Evolutionary conservation across 768 basidiomycete genomes (phyloP).

Genomic region (Boletus rufocinnamomeus): DNA sequence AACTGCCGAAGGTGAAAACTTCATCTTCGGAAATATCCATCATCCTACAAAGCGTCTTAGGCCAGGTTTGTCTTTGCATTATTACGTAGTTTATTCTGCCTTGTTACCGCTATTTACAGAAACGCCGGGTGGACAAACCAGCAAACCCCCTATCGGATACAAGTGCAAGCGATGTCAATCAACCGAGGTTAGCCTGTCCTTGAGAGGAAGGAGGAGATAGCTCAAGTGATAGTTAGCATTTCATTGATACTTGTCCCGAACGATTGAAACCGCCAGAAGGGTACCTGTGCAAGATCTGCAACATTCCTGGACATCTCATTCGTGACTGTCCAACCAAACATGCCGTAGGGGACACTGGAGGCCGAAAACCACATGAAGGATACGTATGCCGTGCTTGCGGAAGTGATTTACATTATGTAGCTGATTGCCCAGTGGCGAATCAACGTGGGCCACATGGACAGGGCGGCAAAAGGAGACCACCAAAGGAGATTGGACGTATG

Average conservation of each 20-base stretch:
- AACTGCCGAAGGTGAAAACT: conserved; percentile 53
- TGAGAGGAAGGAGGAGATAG: background rate
- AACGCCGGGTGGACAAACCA: conserved; percentile 41
- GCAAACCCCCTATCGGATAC: conserved; percentile 69
- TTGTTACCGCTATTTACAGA: conserved; percentile 10
- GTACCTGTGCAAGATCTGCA: conserved; percentile 87
- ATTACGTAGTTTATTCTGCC: background rate
- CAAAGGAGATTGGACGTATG: conserved; percentile 82
- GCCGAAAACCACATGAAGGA: conserved; percentile 77
- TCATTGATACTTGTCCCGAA: conserved; percentile 75
- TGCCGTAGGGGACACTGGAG: conserved; percentile 79
- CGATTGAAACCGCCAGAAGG: conserved; percentile 75
- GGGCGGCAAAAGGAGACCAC: conserved; percentile 48
- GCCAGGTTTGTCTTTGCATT: conserved; percentile 43
- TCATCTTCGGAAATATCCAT: conserved; percentile 65
- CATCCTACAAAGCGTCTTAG: conserved; percentile 60
- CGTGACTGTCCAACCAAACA: conserved; percentile 86
- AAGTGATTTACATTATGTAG: conserved; percentile 80
- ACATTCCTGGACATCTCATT: conserved; percentile 82
- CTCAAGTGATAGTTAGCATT: conserved; percentile 52
- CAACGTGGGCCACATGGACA: conserved; percentile 40
- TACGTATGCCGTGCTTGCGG: conserved; percentile 94
- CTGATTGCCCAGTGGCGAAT: conserved; percentile 80
- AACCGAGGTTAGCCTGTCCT: conserved; percentile 52
- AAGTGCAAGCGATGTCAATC: conserved; percentile 79